Conservation (phyloP, 2,329 filamentous ascomycete species). For the Fusarium domesticum region DNA sequence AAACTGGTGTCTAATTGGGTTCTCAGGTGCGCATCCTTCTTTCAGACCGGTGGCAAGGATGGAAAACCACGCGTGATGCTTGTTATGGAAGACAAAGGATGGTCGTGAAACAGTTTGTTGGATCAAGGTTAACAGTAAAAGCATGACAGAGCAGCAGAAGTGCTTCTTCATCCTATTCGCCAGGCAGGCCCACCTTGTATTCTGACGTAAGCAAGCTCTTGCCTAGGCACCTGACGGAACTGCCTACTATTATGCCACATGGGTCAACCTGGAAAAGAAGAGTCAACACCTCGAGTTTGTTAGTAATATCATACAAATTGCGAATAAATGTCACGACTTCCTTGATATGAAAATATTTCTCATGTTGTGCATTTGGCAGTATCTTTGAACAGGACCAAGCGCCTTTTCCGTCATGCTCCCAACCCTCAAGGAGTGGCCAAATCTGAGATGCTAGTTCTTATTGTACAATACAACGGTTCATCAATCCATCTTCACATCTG, state of each 20-base stretch:
- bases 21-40: not conserved
- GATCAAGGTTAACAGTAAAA: not conserved
- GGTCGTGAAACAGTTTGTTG: not conserved
- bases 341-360: too few relatives aligned
- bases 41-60: not conserved
- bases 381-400: too few relatives aligned
- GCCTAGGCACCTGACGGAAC: too few relatives aligned
- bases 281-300: too few relatives aligned
- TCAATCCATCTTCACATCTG: constrained; percentile 25
- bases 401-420: too few relatives aligned
- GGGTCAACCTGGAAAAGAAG: not conserved
- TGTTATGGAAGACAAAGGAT: not conserved
- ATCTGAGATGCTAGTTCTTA: not conserved
- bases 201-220: constrained; percentile 9
- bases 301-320: too few relatives aligned
- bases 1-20: not conserved
- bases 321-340: too few relatives aligned
- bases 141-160: not conserved
- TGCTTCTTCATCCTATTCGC: not conserved
- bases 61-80: not conserved
- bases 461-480: not conserved
- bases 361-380: too few relatives aligned
- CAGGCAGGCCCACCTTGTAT: not conserved
- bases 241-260: not conserved
- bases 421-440: too few relatives aligned